A percentile compares a stretch with the other conserved stretches of the same genome.
Conservation (phyloP, 129 eudicot species). For the Cynara cardunculus region DNA sequence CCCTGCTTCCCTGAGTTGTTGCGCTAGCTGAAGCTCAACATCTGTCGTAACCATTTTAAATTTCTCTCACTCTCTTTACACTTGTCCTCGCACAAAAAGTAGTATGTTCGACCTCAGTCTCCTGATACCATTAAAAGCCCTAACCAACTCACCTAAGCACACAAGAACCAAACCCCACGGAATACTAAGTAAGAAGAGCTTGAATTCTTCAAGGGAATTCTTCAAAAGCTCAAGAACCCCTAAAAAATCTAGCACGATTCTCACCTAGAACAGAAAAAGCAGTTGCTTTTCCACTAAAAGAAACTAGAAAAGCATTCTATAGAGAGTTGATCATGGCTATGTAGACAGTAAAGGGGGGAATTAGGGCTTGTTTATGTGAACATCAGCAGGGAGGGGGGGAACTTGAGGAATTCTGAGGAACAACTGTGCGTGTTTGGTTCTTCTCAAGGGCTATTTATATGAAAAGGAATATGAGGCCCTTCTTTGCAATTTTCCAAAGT, state of each 20-base stretch:
- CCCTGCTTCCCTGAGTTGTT: constrained; percentile 58
- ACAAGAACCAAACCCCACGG: background rate
- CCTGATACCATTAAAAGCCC: constrained; percentile 15
- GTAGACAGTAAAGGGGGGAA: constrained; percentile 1
- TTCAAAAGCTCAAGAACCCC: background rate
- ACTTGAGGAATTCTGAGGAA: constrained; percentile 13
- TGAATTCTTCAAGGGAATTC: background rate
- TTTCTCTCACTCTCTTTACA: background rate
- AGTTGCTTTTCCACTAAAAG: constrained; percentile 10
- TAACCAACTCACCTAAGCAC: constrained; percentile 13
- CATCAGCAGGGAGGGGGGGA: constrained; percentile 3
- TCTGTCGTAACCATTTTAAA: constrained; percentile 27
- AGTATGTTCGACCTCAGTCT: constrained; percentile 1
- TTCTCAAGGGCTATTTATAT: constrained; percentile 18
- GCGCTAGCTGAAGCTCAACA: constrained; percentile 37
- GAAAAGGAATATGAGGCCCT: background rate
- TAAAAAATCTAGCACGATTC: constrained; percentile 1
- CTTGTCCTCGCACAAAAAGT: background rate
- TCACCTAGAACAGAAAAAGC: background rate
- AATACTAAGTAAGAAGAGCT: background rate
- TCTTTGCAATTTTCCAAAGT: background rate
- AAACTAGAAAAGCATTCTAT: background rate
- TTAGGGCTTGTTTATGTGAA: constrained; percentile 27
- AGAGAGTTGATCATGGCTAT: constrained; percentile 1
- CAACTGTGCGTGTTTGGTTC: constrained; percentile 13